These are phyloP conservation scores for Coemansia sp. DNA, from an alignment of 192 early-diverging fungal species.

Conservation along the genomic window DNA sequence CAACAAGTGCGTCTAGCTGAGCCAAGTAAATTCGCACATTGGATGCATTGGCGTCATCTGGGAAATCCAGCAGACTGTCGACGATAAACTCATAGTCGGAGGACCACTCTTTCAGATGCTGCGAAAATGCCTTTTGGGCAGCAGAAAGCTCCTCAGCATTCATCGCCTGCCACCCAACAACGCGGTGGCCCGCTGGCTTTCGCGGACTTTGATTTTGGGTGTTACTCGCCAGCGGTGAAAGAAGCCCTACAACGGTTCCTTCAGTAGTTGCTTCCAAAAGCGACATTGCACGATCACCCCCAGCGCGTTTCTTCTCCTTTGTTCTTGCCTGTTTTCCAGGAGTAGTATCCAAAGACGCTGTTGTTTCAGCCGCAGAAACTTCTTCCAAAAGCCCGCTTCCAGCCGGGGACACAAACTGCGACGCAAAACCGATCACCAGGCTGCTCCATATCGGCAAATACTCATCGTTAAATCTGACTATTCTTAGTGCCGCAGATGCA, in stretches of 20 bases:
- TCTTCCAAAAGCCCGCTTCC: slow-evolving; percentile 40
- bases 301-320: not conserved
- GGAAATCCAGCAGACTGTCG: slow-evolving; percentile 36
- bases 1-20: slow-evolving; percentile 37
- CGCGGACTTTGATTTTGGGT: slow-evolving; percentile 1
- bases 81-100: slow-evolving; percentile 46
- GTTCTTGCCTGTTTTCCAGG: not conserved
- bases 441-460: slow-evolving; percentile 50
- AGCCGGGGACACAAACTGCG: slow-evolving; percentile 50
- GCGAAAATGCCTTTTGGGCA: slow-evolving; percentile 27
- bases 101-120: slow-evolving; percentile 31
- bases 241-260: slow-evolving; percentile 43
- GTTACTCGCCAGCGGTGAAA: slow-evolving; percentile 33
- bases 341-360: not conserved
- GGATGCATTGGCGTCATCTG: slow-evolving; percentile 24
- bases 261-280: slow-evolving; percentile 45
- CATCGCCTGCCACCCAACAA: slow-evolving; percentile 51
- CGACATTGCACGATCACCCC: slow-evolving; percentile 29
- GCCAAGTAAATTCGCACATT: slow-evolving; percentile 16
- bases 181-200: slow-evolving; percentile 9
- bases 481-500: slow-evolving; percentile 9
- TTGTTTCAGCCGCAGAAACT: not conserved
- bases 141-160: slow-evolving; percentile 14
- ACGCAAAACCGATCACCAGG: slow-evolving; percentile 47
- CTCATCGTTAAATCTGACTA: slow-evolving; percentile 29